Evolutionary conservation across 495 filamentous ascomycete genomes (phyloP).

Genomic region (Lepraria neglecta): DNA sequence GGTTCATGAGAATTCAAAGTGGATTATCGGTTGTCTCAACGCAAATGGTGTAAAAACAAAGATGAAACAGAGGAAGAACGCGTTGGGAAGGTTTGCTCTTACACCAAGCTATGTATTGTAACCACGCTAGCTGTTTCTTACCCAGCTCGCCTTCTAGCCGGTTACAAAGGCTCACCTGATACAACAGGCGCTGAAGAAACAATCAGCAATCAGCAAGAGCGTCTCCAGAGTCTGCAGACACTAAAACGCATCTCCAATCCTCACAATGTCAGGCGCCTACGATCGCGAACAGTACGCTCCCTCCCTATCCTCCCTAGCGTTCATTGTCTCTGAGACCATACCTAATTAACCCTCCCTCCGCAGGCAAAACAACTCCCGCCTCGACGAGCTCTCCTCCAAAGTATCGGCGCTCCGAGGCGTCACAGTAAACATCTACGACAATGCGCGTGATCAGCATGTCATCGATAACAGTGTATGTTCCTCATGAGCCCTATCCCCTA

Average conservation of each 20-base stretch:
- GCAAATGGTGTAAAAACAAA: too few species aligned
- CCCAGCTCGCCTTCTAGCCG: too few species aligned
- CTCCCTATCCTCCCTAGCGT: neutral
- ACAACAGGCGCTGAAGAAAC: neutral
- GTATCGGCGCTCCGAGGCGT: slow-evolving; percentile 86
- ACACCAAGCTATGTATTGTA: too few species aligned
- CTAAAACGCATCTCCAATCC: neutral
- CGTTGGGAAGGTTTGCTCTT: too few species aligned
- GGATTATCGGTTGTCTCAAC: too few species aligned
- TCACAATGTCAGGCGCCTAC: slow-evolving; percentile 85
- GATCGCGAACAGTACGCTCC: slow-evolving; percentile 69
- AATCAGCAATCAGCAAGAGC: neutral
- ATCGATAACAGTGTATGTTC: slow-evolving; percentile 74
- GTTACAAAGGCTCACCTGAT: too few species aligned
- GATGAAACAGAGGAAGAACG: too few species aligned
- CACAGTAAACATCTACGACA: slow-evolving; percentile 98
- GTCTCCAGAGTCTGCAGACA: neutral
- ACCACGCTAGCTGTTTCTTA: too few species aligned
- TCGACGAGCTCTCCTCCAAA: slow-evolving; percentile 83
- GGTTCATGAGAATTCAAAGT: too few species aligned
- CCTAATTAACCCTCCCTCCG: slow-evolving; percentile 15
- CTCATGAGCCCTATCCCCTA: neutral
- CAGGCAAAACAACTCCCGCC: slow-evolving; percentile 91
- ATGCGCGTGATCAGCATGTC: slow-evolving; percentile 75
- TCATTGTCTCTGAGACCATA: slow-evolving; percentile 5